Conservation (phyloP, 139 green algal genomes). For the Chlorella sp. region DNA sequence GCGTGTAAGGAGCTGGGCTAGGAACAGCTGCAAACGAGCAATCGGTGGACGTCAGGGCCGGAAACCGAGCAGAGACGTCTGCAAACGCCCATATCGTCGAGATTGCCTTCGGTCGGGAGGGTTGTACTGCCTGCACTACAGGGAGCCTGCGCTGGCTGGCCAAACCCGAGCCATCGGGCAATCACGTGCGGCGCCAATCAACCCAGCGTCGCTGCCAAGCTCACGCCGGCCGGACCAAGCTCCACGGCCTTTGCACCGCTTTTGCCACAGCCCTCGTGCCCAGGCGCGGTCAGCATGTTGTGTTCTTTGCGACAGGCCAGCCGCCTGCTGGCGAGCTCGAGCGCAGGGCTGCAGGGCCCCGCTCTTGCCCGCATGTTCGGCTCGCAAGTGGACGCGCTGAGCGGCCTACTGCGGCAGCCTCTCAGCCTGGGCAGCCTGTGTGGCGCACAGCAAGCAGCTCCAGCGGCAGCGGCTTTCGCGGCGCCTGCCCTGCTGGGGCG, state of each 20-base stretch:
- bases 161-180: too few relatives aligned
- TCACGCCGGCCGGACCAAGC: too few relatives aligned
- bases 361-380: not conserved
- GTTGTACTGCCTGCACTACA: too few relatives aligned
- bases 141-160: too few relatives aligned
- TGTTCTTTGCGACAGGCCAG: not conserved
- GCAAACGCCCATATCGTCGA: too few relatives aligned
- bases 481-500: conserved; percentile 4
- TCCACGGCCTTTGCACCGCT: not conserved
- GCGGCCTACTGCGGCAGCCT: not conserved
- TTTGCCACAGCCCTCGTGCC: not conserved
- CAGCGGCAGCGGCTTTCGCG: not conserved
- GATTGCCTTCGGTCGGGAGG: too few relatives aligned
- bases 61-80: too few relatives aligned
- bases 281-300: not conserved
- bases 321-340: not conserved
- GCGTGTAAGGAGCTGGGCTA: too few relatives aligned
- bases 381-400: conserved; percentile 10
- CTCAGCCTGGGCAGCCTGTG: not conserved
- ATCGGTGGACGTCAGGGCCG: too few relatives aligned
- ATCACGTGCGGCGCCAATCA: too few relatives aligned
- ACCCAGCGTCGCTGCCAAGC: too few relatives aligned
- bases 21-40: too few relatives aligned
- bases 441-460: conserved; percentile 4
- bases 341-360: not conserved